Base-by-base conservation (phyloP, 2,329 filamentous ascomycete genomes). In the Purpureocillium lavendulum region DNA sequence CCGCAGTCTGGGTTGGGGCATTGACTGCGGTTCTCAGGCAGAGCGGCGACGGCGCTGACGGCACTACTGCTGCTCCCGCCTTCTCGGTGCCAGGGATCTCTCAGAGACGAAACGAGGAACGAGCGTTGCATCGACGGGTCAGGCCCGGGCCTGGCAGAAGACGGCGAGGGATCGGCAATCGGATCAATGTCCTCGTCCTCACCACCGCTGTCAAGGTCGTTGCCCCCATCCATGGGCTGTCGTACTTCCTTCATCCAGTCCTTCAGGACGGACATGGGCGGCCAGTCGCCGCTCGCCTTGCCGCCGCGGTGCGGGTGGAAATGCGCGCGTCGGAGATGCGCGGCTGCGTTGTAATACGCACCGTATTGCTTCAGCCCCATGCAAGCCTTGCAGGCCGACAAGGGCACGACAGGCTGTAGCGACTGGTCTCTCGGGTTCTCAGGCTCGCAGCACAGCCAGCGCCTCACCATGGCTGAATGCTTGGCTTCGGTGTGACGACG, bases 401-500 rank as follows among this genome's bases (percentile, higher is more conserved):
- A 58, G 0, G 73, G 67, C 40, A 77, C 66, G 3, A 69, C 57
- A 2, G 73, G 74, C 40, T 68, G 68, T 1, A 67, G 66, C 3
- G 54, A 46, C 2, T 42, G 64, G 49, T 48, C 54, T 49, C 30
- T 59, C 44, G 33, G 57, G 49, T 35, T 58, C 46, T 66, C 61
- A 18, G 71, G 72, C 45, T 76, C 71, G 24, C 65, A 69, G 55
- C 73, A 77, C 14, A 77, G 66, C 71, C 71, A 77, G 50, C 70
- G 61, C 52, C 71, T 73, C 21, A 75, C 70, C 29, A 73, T 52
- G 9, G 70, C 64, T 4, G 73, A 71, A 47, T 77, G 73, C 43
- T 75, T 75, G 5, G 73, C 72, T 43, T 77, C 72, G 14, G 65
- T 69, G 57, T 89, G 84, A 41, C 84, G 73, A 40, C 82, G 71